These are phyloP conservation scores for Xylaria sp. DNA, from an alignment of 2,329 filamentous ascomycete genomes.

Conservation along the genomic window DNA sequence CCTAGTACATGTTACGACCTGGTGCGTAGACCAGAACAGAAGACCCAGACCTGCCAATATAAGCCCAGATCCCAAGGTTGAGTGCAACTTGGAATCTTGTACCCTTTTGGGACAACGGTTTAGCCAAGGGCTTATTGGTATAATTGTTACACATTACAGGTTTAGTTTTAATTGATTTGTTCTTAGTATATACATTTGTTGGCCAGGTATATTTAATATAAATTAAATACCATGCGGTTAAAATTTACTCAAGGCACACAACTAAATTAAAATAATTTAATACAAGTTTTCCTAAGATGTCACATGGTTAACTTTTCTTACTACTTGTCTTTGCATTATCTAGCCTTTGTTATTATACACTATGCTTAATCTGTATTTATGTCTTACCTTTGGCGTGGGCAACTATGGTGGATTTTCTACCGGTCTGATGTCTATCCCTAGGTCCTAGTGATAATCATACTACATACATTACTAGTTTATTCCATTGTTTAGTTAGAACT, in stretches of 20 bases:
- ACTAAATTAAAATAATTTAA: not conserved
- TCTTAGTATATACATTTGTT: not conserved
- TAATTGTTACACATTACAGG: no score
- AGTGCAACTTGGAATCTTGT: no score
- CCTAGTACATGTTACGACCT: no score
- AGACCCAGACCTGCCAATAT: no score
- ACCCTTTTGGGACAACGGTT: no score
- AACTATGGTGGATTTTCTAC: not conserved
- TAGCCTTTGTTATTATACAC: not conserved
- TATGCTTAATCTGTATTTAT: not conserved
- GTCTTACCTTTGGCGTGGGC: not conserved
- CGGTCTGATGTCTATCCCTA: not conserved
- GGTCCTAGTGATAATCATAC: not conserved
- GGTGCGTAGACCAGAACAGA: no score
- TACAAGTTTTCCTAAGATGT: not conserved
- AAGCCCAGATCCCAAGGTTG: no score
- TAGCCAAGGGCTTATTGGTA: no score
- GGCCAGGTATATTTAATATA: not conserved
- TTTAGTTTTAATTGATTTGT: not conserved
- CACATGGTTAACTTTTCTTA: not conserved
- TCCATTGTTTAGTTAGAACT: not conserved
- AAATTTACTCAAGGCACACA: not conserved
- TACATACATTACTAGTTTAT: not conserved
- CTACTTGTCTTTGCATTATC: not conserved
- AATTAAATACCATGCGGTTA: not conserved